Evolutionary conservation across 2,329 filamentous ascomycete species (phyloP).

Genomic region (Cercospora berteroae): DNA sequence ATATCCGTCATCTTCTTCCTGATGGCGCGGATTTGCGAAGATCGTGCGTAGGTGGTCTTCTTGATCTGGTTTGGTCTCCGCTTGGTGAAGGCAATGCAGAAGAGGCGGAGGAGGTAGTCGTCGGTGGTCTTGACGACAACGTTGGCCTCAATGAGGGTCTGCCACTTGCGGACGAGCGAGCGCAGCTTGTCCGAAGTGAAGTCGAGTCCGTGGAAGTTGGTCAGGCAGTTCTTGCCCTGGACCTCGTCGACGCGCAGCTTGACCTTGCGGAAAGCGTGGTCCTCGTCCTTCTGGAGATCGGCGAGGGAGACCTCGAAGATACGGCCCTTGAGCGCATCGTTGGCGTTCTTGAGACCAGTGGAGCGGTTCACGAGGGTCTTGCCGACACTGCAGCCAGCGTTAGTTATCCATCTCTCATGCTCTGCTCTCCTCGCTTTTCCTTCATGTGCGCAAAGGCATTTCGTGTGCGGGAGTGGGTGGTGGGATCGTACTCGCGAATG

Average conservation of each 20-base stretch:
- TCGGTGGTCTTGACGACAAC: slow-evolving; percentile 99
- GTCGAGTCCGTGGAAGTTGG: slow-evolving; percentile 99
- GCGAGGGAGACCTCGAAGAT: slow-evolving; percentile 99
- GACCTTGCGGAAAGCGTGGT: slow-evolving; percentile 99
- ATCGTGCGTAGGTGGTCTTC: slow-evolving; percentile 98
- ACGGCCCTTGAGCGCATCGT: slow-evolving; percentile 97
- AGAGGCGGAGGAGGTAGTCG: slow-evolving; percentile 98
- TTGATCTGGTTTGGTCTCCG: slow-evolving; percentile 99
- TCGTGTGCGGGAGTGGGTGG: slow-evolving; percentile 14
- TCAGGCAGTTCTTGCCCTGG: slow-evolving; percentile 99
- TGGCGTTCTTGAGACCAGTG: slow-evolving; percentile 99
- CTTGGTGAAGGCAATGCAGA: slow-evolving; percentile 99
- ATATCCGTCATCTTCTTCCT: slow-evolving; percentile 99
- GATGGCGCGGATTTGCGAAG: slow-evolving; percentile 96
- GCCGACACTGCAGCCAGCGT: slow-evolving; percentile 71
- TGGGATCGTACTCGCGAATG: slow-evolving; percentile 80
- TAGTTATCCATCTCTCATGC: slow-evolving; percentile 30
- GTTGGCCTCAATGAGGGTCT: slow-evolving; percentile 98
- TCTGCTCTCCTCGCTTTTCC: slow-evolving; percentile 2
- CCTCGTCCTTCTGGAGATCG: slow-evolving; percentile 99
- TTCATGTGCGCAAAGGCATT: slow-evolving; percentile 5
- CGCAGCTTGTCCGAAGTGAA: slow-evolving; percentile 99
- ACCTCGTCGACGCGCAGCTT: slow-evolving; percentile 98
- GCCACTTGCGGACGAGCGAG: slow-evolving; percentile 99
- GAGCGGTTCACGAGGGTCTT: slow-evolving; percentile 99